Conservation (phyloP, 2,329 filamentous ascomycete genomes). For the Colletotrichum limetticola region DNA sequence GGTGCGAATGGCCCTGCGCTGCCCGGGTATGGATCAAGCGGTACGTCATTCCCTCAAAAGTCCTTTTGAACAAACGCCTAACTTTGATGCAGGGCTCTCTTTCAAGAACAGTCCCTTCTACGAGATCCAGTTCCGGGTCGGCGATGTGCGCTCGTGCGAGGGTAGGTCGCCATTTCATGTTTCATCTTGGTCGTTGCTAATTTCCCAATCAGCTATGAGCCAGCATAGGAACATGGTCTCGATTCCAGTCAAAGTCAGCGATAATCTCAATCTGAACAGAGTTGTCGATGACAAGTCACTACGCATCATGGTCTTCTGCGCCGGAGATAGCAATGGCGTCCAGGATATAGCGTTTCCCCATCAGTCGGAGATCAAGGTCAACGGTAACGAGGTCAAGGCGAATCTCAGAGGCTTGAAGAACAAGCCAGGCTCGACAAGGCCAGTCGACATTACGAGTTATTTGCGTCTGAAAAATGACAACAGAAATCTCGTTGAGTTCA, state of each 20-base stretch:
- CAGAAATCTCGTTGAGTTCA: slow-evolving; percentile 82
- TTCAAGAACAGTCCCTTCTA: slow-evolving; percentile 89
- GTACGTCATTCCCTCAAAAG: neutral
- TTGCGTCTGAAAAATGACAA: slow-evolving; percentile 74
- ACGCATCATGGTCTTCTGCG: slow-evolving; percentile 86
- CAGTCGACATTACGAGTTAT: slow-evolving; percentile 86
- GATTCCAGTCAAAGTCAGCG: slow-evolving; percentile 59
- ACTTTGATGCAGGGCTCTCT: slow-evolving; percentile 21
- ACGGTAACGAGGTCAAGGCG: slow-evolving; percentile 87
- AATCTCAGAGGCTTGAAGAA: slow-evolving; percentile 96
- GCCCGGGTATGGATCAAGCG: slow-evolving; percentile 15
- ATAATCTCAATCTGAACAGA: slow-evolving; percentile 61
- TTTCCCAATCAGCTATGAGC: slow-evolving; percentile 63
- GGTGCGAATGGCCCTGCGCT: slow-evolving; percentile 13
- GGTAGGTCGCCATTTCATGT: slow-evolving; percentile 60
- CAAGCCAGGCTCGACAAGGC: slow-evolving; percentile 92
- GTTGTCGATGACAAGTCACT: slow-evolving; percentile 70
- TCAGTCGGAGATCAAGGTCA: slow-evolving; percentile 92
- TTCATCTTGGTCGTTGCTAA: slow-evolving; percentile 14
- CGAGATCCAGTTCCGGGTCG: slow-evolving; percentile 72
- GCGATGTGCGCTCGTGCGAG: slow-evolving; percentile 75
- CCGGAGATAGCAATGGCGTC: slow-evolving; percentile 68
- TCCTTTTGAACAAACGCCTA: neutral
- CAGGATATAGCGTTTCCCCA: slow-evolving; percentile 91
- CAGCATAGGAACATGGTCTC: slow-evolving; percentile 61